phyloP scores from a whole-genome alignment of 257 asterid genomes.

The Forsythia viridissima region DNA sequence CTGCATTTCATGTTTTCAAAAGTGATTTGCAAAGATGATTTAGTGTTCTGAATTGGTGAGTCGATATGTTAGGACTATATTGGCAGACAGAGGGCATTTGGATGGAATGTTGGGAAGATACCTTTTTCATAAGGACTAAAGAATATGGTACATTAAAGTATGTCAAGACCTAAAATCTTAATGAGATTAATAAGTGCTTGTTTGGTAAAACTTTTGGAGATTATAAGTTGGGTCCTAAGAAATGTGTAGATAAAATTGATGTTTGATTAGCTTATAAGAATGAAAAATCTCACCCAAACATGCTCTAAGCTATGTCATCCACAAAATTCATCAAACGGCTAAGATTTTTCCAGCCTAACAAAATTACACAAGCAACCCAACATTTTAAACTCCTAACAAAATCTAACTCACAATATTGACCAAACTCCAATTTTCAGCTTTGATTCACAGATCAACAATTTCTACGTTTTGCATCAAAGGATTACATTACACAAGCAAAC shows the following conservation, averaged over 20 bases:
- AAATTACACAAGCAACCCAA: not conserved
- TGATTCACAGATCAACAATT: not conserved
- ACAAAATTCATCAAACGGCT: not conserved
- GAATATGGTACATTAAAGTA: constrained; percentile 3
- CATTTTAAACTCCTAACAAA: not conserved
- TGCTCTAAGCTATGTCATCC: not conserved
- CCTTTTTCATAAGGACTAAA: not conserved
- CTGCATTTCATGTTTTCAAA: not conserved
- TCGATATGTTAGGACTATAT: not conserved
- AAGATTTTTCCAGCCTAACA: not conserved
- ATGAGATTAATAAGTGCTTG: too few relatives aligned
- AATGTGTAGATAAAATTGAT: too few relatives aligned
- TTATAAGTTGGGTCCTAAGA: too few relatives aligned
- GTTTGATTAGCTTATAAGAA: too few relatives aligned
- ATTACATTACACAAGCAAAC: not conserved
- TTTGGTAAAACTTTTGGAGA: too few relatives aligned
- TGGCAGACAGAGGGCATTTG: not conserved
- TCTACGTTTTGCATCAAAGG: not conserved
- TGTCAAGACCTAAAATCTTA: too few relatives aligned
- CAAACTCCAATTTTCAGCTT: too few relatives aligned
- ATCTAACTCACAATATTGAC: too few relatives aligned
- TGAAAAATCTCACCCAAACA: too few relatives aligned
- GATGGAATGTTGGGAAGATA: not conserved
- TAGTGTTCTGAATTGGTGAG: too few relatives aligned
- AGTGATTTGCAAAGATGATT: not conserved